Evolutionary conservation across 2,329 filamentous ascomycete genomes (phyloP), one percentile per base, ranked within the genome.

Genomic region (Fusarium cicatricum): DNA sequence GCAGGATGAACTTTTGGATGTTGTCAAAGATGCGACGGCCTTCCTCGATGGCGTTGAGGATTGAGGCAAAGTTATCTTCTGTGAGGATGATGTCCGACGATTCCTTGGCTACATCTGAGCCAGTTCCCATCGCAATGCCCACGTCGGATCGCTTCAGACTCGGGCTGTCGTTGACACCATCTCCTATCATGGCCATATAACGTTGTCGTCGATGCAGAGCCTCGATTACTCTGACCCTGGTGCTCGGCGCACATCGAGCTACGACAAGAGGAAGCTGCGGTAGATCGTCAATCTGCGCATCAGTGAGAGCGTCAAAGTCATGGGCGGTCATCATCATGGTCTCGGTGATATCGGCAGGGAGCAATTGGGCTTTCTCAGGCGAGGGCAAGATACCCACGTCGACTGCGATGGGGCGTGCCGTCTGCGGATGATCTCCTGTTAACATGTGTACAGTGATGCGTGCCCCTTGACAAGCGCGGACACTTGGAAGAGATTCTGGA

Each of bases 221-320:
- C 57, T 89, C 87, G 50, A 91, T 90, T 88, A 91, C 91, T 44
- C 88, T 82, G 6, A 90, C 88, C 70, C 91, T 91, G 11, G 88
- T 91, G 45, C 84, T 82, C 0, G 89, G 89, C 2, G 87, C 85
- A 66, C 88, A 90, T 4, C 88, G 82, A 31, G 88, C 88, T 45
- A 90, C 85, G 7, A 90, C 88, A 1, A 90, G 76, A 1, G 88
- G 88, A 5, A 90, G 72, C 2, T 86, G 79, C 0, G 85, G 85
- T 2, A 90, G 79, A 0, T 74, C 66, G 52, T 90, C 88, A 19
- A 90, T 85, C 62, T 90, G 78, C 0, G 82, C 80, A 23, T 90
- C 86, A 0, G 80, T 79, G 14, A 90, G 76, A 80, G 73, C 84
- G 66, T 90, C 88, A 59, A 91, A 90, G 59, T 89, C 82, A n/a